Evolutionary conservation across 176 grass and related monocot species (phyloP).

Genomic region (Avena sativa): DNA sequence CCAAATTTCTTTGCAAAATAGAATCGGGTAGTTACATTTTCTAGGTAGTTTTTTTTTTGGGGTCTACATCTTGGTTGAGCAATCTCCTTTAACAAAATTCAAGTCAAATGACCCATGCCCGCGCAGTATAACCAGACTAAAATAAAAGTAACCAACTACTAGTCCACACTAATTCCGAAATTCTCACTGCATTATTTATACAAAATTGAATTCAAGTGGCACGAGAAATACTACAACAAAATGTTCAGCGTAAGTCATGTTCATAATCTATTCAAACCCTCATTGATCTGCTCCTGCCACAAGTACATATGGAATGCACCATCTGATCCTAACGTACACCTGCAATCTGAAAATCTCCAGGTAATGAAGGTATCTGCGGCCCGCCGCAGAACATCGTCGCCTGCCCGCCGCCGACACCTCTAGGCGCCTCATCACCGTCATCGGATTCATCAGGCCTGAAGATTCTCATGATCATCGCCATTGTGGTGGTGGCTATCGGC

Average conservation of each 20-base stretch:
- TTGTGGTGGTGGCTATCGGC: slow-evolving; percentile 56
- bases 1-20: no score
- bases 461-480: slow-evolving; percentile 54
- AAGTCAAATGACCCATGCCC: no score
- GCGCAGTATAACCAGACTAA: no score
- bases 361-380: slow-evolving; percentile 73
- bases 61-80: no score
- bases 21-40: no score
- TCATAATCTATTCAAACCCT: background rate
- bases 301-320: background rate
- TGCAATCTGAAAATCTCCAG: slow-evolving; percentile 38
- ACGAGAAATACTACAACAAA: background rate
- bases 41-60: no score
- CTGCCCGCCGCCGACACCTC: slow-evolving; percentile 16
- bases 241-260: background rate
- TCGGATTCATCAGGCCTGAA: slow-evolving; percentile 15
- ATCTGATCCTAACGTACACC: background rate
- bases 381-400: slow-evolving; percentile 7
- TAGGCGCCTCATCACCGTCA: background rate
- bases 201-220: no score
- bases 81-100: no score
- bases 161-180: no score
- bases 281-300: background rate
- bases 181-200: no score
- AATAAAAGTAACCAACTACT: no score